Evolutionary conservation across 1,139 yeast genomes (phyloP), one percentile per base, ranked within the genome.

Genomic region (Spathaspora sp.): DNA sequence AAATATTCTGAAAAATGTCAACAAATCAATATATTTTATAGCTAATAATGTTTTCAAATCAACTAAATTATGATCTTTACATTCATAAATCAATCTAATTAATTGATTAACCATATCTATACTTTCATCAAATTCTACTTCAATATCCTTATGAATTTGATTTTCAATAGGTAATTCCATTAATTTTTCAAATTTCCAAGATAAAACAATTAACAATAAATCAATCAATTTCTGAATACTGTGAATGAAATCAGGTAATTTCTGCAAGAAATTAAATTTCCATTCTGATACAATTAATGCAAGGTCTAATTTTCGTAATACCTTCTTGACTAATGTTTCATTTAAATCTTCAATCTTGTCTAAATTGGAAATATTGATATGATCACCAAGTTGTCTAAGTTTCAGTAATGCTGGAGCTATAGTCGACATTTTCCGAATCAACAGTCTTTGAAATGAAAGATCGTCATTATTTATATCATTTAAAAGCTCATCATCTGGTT

Each of bases 151-250:
- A 8, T 45, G 47, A 43, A 61, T 64, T 4, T 54, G 51, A 13
- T 55, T 49, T 13, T 43, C 42, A 15, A 31, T 31, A 5, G 47
- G 52, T 2, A 60, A 51, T 20, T 55, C 56, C 9, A 70, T 56
- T 17, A 70, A 55, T 36, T 58, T 61, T 44, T 73, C 77, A 31
- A 72, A 57, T 43, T 64, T 67, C 70, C 75, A 67, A 2, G 75
- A 66, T 7, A 60, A 54, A 0, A 63, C 47, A 3, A 64, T 56
- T 37, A 70, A 55, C 1, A 62, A 39, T 13, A 64, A 57, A 41
- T 68, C 72, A 38, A 68, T 51, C 0, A 65, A 44, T 1, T 48
- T 48, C 33, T 47, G 54, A 43, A 67, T 53, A 1, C 58, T 52
- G 4, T 45, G 45, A 4, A 53, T 51, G 20, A 65, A 47, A 2